Base-by-base conservation (phyloP, 2,329 filamentous ascomycete species). In the Peltaster fructicola region DNA sequence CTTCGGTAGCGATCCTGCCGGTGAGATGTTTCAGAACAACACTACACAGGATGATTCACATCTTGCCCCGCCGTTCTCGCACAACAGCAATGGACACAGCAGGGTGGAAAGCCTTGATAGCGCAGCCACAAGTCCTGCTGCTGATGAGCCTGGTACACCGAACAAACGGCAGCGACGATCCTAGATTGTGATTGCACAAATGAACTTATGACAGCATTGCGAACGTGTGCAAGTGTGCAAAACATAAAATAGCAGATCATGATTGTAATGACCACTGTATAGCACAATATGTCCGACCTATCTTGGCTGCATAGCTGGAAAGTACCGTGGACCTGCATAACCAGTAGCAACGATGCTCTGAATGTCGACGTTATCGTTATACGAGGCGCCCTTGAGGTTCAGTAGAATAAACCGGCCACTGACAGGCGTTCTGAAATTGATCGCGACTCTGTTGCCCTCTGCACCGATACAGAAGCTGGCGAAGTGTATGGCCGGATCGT, bases 381-480 rank as follows among this genome's bases (percentile, higher is more conserved):
- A 67, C 19, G 13, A 10, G 2, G 77, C 76, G 40, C 73, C 82
- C 78, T 81, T 93, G 48, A 93, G 68, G 57, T 93, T 93, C 34
- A 95, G 59, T 20, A 93, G 53, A 25, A 95, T 75, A 47, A 77
- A 90, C 29, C 79, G 25, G 15, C 56, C 62, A 48, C 53, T 65
- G 31, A 88, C 66, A 0, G 77, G 74, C 29, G 80, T 77, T 39
- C 84, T 69, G 39, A 95, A 93, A 30, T 69, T 73, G 40, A 95
- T 76, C 8, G 74, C 82, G 39, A 88, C 85, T 50, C 75, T 81
- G 54, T 70, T 80, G 55, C 81, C 84, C 39, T 75, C 68, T 47
- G 72, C 68, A 41, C 77, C 73, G 27, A 93, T 90, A 43, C 73
- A 76, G 52, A 95, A 93, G 14, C 69, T 68, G 3, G 81, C 80